A percentile compares a stretch with the other conserved stretches of the same genome.
Conservation (phyloP, 768 basidiomycete genomes). For the Pholiota microspora region DNA sequence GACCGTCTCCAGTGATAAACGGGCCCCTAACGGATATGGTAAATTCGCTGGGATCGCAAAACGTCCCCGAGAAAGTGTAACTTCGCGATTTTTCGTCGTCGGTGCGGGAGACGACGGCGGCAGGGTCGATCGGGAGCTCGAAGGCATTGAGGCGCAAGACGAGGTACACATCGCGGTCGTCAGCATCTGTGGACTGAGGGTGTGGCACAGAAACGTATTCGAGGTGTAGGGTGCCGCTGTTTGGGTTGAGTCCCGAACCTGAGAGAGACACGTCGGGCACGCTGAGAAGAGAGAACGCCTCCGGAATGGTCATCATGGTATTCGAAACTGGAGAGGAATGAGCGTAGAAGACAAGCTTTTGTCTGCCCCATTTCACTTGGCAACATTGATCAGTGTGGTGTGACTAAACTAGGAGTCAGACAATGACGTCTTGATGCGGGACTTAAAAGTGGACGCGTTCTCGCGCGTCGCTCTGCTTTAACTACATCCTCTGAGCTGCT, state of each 20-base stretch:
- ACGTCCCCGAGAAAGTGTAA: slow-evolving; percentile 44
- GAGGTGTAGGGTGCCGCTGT: slow-evolving; percentile 48
- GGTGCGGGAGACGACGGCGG: slow-evolving; percentile 39
- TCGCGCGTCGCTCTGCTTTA: too few species aligned
- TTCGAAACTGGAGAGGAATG: background rate
- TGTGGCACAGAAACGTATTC: slow-evolving; percentile 59
- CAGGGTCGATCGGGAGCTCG: slow-evolving; percentile 63
- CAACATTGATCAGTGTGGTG: background rate
- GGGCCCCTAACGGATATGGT: slow-evolving; percentile 33
- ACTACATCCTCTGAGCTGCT: too few species aligned
- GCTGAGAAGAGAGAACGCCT: slow-evolving; percentile 56
- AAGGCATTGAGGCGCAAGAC: slow-evolving; percentile 54
- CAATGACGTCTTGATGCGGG: too few species aligned
- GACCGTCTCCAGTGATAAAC: slow-evolving; percentile 28
- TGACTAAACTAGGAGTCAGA: background rate
- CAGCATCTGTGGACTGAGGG: slow-evolving; percentile 26
- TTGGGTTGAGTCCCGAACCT: slow-evolving; percentile 23
- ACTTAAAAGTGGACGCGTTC: too few species aligned
- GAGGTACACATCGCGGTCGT: slow-evolving; percentile 62
- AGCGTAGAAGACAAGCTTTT: background rate
- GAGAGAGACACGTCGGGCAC: slow-evolving; percentile 47
- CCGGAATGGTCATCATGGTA: slow-evolving; percentile 13
- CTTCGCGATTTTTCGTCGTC: slow-evolving; percentile 33
- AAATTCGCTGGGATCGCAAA: slow-evolving; percentile 34
- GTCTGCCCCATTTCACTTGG: slow-evolving; percentile 10